phyloP scores from a whole-genome alignment of 129 eudicot species.

The Centella asiatica region DNA sequence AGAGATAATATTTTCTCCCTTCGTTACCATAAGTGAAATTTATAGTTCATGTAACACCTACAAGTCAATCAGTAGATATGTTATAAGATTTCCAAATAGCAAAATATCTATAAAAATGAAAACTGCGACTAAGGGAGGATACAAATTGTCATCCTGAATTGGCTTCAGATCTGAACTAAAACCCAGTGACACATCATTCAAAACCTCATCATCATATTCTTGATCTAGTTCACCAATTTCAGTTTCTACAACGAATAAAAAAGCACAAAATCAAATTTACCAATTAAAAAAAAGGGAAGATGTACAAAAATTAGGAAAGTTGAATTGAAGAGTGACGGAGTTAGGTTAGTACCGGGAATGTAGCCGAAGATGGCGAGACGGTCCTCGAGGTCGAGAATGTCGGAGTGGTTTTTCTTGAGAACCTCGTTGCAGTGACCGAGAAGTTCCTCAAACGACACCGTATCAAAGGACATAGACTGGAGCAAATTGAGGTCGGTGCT shows the following conservation, averaged over 20 bases:
- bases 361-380: conserved; percentile 40
- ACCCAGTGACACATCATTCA: conserved; percentile 13
- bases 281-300: background rate
- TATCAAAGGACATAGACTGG: conserved; percentile 71
- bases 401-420: conserved; percentile 47
- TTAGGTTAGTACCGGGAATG: conserved; percentile 22
- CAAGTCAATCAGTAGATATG: background rate
- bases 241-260: conserved; percentile 16
- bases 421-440: conserved; percentile 81
- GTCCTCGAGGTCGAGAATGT: conserved; percentile 41
- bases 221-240: conserved; percentile 27
- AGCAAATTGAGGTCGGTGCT: conserved; percentile 63
- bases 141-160: conserved; percentile 61
- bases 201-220: conserved; percentile 28
- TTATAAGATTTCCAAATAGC: no score
- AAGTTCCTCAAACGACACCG: conserved; percentile 94
- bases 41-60: background rate
- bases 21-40: background rate
- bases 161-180: conserved; percentile 26
- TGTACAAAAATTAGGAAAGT: background rate
- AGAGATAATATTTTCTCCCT: background rate
- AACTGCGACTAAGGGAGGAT: conserved; percentile 24
- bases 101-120: background rate
- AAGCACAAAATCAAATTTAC: background rate
- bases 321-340: background rate